phyloP scores from a whole-genome alignment of 345 rosid species.

The Citrus hindsii region DNA sequence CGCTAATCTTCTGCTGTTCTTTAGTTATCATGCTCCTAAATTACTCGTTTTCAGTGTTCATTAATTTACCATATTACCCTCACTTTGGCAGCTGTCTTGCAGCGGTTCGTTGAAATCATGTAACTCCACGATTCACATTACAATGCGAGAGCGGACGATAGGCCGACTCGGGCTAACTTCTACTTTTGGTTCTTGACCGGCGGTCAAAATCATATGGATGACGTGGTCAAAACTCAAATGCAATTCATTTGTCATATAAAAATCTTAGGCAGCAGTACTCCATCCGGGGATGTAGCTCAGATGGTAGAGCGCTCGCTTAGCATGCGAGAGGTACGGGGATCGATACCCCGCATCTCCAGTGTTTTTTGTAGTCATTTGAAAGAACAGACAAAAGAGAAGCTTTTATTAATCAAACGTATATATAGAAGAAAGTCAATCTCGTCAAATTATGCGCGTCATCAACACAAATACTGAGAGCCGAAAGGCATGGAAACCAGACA shows the following conservation, averaged over 20 bases:
- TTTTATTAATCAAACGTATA: too few species aligned
- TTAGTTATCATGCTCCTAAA: too few species aligned
- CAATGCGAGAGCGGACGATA: neutral
- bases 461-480: too few species aligned
- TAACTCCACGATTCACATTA: neutral
- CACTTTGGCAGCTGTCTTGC: neutral
- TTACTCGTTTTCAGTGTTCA: too few species aligned
- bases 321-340: constrained; percentile 44
- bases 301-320: constrained; percentile 56
- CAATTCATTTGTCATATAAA: too few species aligned
- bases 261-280: neutral
- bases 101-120: neutral
- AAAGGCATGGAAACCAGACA: too few species aligned
- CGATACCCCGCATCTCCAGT: constrained; percentile 19
- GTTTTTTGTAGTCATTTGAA: too few species aligned
- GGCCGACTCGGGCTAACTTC: neutral
- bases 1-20: neutral
- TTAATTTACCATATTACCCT: neutral
- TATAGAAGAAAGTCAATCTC: too few species aligned
- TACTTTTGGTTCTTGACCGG: neutral
- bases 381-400: too few species aligned
- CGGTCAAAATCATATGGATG: neutral
- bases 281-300: constrained; percentile 41
- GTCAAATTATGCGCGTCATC: too few species aligned
- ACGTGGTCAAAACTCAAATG: neutral